Percentiles rank a stretch among this genome's conserved stretches.
Conservation (phyloP, 306 rosid species). For the Citrullus amarus region DNA sequence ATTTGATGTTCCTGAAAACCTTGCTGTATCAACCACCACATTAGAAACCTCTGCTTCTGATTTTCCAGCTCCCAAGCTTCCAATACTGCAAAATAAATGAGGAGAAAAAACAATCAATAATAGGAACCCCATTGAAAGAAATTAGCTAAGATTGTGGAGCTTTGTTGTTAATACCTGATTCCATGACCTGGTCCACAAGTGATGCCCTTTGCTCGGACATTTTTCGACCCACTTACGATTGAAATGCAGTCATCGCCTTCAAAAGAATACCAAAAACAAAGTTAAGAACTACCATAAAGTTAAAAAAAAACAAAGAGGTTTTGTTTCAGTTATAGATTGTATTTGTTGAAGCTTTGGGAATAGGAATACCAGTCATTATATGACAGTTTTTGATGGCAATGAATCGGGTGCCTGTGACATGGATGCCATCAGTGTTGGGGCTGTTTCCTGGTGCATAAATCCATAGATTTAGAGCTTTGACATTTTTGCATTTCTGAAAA, state of each 20-base stretch:
- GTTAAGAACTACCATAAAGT: neutral
- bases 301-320: neutral
- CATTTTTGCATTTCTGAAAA: conserved; percentile 39
- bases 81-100: conserved; percentile 38
- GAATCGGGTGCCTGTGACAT: conserved; percentile 39
- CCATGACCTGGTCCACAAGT: conserved; percentile 97
- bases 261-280: neutral
- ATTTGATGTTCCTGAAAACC: conserved; percentile 51
- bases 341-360: neutral
- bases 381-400: conserved; percentile 26
- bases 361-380: conserved; percentile 49
- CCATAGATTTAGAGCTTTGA: conserved; percentile 25
- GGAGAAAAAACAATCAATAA: neutral
- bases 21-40: conserved; percentile 44
- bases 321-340: neutral
- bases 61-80: conserved; percentile 63
- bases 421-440: conserved; percentile 94
- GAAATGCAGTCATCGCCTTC: conserved; percentile 89
- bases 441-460: conserved; percentile 56
- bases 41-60: conserved; percentile 55
- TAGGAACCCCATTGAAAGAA: neutral
- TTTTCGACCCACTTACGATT: conserved; percentile 61
- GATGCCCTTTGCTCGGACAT: conserved; percentile 35
- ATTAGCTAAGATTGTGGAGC: neutral
- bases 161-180: conserved; percentile 42